These are phyloP conservation scores for Haematococcus sp. DNA, from an alignment of 139 green algal species.

Conservation along the genomic window DNA sequence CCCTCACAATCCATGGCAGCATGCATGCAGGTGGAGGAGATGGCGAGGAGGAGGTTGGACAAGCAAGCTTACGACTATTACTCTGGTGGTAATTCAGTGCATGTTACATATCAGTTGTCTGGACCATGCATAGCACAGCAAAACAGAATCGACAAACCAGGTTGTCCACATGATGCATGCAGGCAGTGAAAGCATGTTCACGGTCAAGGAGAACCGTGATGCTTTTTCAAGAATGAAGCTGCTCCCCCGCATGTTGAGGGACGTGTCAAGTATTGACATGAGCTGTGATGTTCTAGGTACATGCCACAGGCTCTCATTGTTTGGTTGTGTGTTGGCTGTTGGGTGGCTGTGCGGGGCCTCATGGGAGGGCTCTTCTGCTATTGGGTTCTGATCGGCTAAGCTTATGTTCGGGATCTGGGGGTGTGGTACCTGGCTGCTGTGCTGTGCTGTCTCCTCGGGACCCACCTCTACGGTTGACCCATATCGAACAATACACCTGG, in stretches of 20 bases:
- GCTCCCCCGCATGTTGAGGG: constrained; percentile 58
- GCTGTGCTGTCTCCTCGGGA: no score
- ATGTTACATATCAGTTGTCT: no score
- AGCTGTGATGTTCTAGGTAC: constrained; percentile 9
- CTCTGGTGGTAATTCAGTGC: not conserved
- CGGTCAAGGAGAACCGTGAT: constrained; percentile 39
- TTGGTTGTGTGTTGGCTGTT: not conserved
- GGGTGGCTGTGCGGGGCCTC: not conserved
- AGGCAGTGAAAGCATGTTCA: not conserved
- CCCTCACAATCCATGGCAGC: no score
- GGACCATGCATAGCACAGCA: no score
- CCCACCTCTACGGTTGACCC: no score
- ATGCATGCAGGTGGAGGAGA: constrained; percentile 3
- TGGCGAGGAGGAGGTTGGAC: not conserved
- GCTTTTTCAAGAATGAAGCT: constrained; percentile 48
- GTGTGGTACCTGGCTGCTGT: not conserved
- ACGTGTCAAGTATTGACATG: constrained; percentile 57
- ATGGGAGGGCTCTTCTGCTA: not conserved
- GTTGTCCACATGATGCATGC: no score
- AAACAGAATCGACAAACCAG: no score
- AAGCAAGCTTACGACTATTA: constrained; percentile 2
- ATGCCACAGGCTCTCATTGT: not conserved
- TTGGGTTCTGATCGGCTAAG: not conserved
- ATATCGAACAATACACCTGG: no score
- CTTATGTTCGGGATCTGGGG: not conserved